Base-by-base conservation (phyloP, 2,329 filamentous ascomycete species). In the Colletotrichum phormii region DNA sequence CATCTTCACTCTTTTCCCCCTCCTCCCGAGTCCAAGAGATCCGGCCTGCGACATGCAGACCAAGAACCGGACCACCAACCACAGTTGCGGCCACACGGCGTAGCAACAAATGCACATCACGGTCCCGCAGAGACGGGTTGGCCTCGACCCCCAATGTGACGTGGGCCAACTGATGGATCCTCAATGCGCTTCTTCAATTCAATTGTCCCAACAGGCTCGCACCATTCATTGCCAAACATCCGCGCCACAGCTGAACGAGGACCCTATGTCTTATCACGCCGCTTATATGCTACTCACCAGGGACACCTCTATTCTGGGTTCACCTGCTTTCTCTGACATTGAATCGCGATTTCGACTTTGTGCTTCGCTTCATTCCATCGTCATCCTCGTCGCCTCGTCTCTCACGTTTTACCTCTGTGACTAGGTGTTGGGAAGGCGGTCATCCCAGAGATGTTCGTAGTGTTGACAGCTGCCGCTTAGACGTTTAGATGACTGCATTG, bases 111-210 rank as follows among this genome's bases (percentile, higher is more conserved):
- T 37, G 68, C 64, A 67, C 46, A 67, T 61, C 68, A 67, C 33
- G 26, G 64, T 67, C 53, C 64, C 68, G 57, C 37, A 58, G n/a
- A 57, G 13, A 33, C 64, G 64, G 58, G 54, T 67, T 59, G 18
- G 63, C 37, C 31, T 68, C 60, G 54, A 57, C 26, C 55, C 68
- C 68, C 64, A 62, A 67, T 71, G 68, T 51, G 31, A 71, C 64
- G 64, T 62, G 51, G 51, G 29, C 49, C 37, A 53, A 11, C 46
- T 13, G 42, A 53, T 13, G 60, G 46, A 18, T 35, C 60, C 42
- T 33, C 35, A 29, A 37, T 18, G 42, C 29, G 42, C 42, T n/a
- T 22, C 15, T 24, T n/a, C 29, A n/a, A 33, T 29, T 53, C 26
- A 2, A 31, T 49, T 31, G 12, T 24, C n/a, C 53, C 11, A 26